These are phyloP conservation scores for Cyberlindnera japonica DNA, from an alignment of 805 yeast genomes.

Conservation along the genomic window DNA sequence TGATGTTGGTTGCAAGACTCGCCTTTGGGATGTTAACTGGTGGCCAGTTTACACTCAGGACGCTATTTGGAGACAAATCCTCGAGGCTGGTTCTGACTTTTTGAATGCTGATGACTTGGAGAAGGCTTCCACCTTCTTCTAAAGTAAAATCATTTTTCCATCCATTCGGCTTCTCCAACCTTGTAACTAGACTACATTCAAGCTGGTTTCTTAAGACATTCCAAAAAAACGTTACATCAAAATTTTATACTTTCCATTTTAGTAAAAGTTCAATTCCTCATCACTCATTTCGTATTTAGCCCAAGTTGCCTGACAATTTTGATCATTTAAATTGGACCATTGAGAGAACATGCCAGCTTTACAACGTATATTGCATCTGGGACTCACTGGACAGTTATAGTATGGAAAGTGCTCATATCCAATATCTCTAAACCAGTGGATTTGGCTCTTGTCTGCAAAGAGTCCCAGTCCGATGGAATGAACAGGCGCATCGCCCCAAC, in stretches of 20 bases:
- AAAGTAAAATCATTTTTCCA: not conserved
- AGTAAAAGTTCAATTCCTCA: constrained; percentile 28
- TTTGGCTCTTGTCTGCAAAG: constrained; percentile 61
- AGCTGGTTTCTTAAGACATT: too few relatives aligned
- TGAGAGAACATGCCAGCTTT: constrained; percentile 50
- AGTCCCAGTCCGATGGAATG: constrained; percentile 71
- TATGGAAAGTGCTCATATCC: constrained; percentile 78
- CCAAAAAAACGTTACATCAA: too few relatives aligned
- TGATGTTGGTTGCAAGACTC: constrained; percentile 45
- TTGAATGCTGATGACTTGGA: constrained; percentile 64
- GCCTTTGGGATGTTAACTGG: constrained; percentile 71
- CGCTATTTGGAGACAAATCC: constrained; percentile 47
- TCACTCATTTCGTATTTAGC: constrained; percentile 41
- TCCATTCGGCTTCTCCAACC: not conserved
- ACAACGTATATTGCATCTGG: constrained; percentile 47
- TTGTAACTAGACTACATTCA: too few relatives aligned
- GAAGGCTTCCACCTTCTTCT: constrained; percentile 29
- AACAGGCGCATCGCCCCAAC: constrained; percentile 96
- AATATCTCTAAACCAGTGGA: constrained; percentile 87
- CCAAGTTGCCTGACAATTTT: constrained; percentile 78
- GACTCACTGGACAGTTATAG: constrained; percentile 65
- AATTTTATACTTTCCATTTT: too few relatives aligned
- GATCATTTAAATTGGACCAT: constrained; percentile 50
- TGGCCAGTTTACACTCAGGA: constrained; percentile 58
- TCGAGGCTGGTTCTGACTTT: constrained; percentile 51